Evolutionary conservation across 306 rosid species (phyloP), one percentile per base, ranked within the genome.

Genomic region (Sindora glabra): DNA sequence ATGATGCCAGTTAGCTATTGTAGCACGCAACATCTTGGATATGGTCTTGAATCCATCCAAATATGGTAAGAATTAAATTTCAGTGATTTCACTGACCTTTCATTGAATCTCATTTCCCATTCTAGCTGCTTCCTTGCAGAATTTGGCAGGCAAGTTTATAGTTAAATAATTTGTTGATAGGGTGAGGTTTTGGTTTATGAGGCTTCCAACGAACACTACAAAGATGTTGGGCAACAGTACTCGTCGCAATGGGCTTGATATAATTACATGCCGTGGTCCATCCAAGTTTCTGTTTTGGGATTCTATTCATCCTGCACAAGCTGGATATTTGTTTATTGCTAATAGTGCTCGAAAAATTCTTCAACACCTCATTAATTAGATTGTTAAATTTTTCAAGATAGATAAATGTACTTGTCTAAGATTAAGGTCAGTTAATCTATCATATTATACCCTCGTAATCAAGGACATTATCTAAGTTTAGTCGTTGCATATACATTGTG

Each of bases 151-250:
- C 5, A 29, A 29, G 5, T 4, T 6, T 4, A 29, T 29, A 29
- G 34, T 9, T 29, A 29, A 9, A n/a, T n/a, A 4, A 29, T 29
- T 29, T 29, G 8, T 4, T 9, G 0, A 9, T 29, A 0, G 34
- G 2, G 8, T 27, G 6, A 4, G 34, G 34, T 29, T 15, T 18
- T 55, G 38, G 66, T 2, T 39, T 9, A 40, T 15, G 33, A 80
- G 86, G 86, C 2, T 69, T 80, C 55, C 14, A 0, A 5, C 23
- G 39, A 24, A 63, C 73, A 25, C 61, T 19, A 41, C 25, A 46
- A 67, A 82, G 78, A 67, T 84, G 84, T 49, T 80, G 84, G 55
- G 90, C 80, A 30, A 77, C 90, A 24, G 84, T 39, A 78, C 70
- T 11, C 12, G 73, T 10, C 77, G 84, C 64, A 34, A 65, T 23